Evolutionary conservation across 345 rosid species (phyloP).

Genomic region (Lumnitzera racemosa): DNA sequence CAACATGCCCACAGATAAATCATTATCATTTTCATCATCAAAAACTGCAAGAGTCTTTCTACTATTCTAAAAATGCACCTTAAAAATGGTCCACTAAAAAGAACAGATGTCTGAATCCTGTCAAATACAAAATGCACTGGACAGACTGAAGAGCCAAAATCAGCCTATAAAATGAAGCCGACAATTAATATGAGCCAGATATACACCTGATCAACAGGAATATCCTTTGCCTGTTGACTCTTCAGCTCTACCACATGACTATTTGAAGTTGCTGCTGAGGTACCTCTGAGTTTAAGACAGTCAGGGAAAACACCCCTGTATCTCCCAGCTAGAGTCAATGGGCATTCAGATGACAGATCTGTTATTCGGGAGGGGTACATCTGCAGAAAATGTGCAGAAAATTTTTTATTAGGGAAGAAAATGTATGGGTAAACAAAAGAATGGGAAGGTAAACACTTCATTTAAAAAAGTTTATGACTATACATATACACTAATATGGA

Average conservation of each 20-base stretch:
- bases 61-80: no score
- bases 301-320: constrained; percentile 57
- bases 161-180: neutral
- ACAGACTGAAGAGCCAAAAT: neutral
- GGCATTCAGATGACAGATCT: constrained; percentile 56
- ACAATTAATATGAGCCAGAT: neutral
- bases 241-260: constrained; percentile 43
- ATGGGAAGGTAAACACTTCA: neutral
- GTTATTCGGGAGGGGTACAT: constrained; percentile 49
- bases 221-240: constrained; percentile 40
- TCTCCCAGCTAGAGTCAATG: constrained; percentile 57
- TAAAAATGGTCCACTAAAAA: no score
- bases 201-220: constrained; percentile 56
- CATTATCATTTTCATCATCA: no score
- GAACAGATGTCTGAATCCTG: no score
- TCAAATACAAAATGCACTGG: neutral
- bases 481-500: no score
- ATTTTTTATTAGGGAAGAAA: neutral
- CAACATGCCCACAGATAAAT: no score
- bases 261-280: constrained; percentile 50
- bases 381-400: constrained; percentile 21
- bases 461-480: no score
- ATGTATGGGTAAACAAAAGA: neutral
- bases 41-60: no score
- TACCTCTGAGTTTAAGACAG: constrained; percentile 40